These are phyloP conservation scores for Leishmania braziliensis DNA, from an alignment of 208 protist species.

Conservation along the genomic window DNA sequence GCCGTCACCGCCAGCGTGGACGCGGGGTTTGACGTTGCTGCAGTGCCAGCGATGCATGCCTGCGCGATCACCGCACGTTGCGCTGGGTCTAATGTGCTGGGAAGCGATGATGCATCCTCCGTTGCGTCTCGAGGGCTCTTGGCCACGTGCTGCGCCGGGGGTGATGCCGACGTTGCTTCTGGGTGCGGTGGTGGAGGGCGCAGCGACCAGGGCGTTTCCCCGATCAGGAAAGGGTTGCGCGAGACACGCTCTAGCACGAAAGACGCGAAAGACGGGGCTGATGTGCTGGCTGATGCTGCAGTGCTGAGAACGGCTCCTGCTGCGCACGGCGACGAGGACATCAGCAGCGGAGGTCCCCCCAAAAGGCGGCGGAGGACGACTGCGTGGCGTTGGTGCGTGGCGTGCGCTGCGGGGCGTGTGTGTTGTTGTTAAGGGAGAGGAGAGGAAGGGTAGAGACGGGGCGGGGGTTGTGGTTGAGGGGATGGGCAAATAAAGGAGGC, in stretches of 20 bases:
- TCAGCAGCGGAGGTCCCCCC: not conserved
- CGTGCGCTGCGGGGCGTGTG: not conserved
- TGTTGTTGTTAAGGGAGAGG: not conserved
- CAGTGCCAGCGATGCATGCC: not conserved
- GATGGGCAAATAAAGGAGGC: not conserved
- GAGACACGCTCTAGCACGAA: conserved; percentile 45
- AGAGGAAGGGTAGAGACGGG: not conserved
- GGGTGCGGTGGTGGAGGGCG: not conserved
- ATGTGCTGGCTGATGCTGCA: not conserved
- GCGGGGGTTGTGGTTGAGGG: not conserved
- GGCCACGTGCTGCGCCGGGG: not conserved
- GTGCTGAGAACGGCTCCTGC: not conserved
- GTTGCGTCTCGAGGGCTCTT: not conserved
- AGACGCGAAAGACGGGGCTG: conserved; percentile 31
- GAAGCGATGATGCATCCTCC: not conserved
- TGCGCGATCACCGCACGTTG: conserved; percentile 25
- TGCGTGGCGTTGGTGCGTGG: not conserved
- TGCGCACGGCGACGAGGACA: not conserved
- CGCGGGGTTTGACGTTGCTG: not conserved
- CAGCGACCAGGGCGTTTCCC: conserved; percentile 36
- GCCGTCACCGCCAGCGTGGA: conserved; percentile 16
- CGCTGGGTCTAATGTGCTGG: conserved; percentile 21
- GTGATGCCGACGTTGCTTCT: conserved; percentile 4
- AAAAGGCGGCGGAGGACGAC: not conserved
- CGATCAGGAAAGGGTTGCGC: conserved; percentile 44